These are phyloP conservation scores for Thinopyrum elongatum DNA, from an alignment of 176 grass and related monocot species.

Conservation along the genomic window DNA sequence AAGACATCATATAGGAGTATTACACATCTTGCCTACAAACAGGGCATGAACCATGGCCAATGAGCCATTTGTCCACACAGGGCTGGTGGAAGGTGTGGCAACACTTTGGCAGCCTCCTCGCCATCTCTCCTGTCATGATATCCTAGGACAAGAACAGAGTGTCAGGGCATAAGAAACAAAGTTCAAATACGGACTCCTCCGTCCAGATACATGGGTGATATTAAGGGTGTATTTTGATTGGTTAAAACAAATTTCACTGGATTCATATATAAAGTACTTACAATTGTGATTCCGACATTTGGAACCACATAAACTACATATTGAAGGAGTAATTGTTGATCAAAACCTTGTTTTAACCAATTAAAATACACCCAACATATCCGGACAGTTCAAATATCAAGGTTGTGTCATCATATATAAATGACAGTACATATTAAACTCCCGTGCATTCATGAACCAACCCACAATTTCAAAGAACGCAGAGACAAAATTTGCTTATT, in stretches of 20 bases:
- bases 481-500: not conserved
- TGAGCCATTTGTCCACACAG: conserved; percentile 85
- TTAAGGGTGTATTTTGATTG: not conserved
- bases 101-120: conserved; percentile 55
- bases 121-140: conserved; percentile 51
- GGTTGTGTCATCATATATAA: not conserved
- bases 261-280: not conserved
- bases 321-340: not conserved
- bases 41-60: conserved; percentile 65
- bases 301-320: not conserved
- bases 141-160: conserved; percentile 46
- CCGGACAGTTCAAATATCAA: not conserved
- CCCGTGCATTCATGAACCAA: not conserved
- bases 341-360: not conserved
- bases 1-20: not conserved
- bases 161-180: not conserved
- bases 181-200: not conserved
- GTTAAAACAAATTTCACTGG: not conserved
- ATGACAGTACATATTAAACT: not conserved
- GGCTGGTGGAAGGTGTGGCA: conserved; percentile 72
- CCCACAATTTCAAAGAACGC: not conserved
- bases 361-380: not conserved
- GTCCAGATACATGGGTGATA: not conserved
- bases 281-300: not conserved
- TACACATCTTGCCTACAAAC: conserved; percentile 76